Evolutionary conservation across 169 alveolate species (phyloP).

Genomic region (Plasmodium gonderi): DNA sequence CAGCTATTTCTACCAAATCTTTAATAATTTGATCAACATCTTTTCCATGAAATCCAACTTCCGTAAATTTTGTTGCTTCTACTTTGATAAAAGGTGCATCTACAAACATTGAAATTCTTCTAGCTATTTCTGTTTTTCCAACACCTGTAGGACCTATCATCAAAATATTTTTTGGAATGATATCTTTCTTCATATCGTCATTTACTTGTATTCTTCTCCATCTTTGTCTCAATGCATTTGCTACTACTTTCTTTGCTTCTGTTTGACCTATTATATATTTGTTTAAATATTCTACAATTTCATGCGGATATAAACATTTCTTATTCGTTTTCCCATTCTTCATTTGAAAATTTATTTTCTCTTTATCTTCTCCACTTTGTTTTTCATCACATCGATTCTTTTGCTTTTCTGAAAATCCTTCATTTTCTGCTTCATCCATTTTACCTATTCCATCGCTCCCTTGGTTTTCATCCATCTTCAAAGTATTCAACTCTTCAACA

Average conservation of each 20-base stretch:
- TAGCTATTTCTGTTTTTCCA: constrained; percentile 92
- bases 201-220: constrained; percentile 83
- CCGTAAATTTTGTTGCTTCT: constrained; percentile 94
- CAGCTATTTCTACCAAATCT: constrained; percentile 78
- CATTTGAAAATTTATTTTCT: constrained; percentile 7
- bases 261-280: constrained; percentile 87
- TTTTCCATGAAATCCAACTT: constrained; percentile 93
- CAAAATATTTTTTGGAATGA: constrained; percentile 89
- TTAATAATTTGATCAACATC: constrained; percentile 90
- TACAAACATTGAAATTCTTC: constrained; percentile 87
- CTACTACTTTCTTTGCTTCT: constrained; percentile 89
- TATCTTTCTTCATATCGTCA: constrained; percentile 81
- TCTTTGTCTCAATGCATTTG: constrained; percentile 86
- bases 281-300: constrained; percentile 80
- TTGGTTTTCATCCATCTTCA: not conserved
- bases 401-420: not conserved
- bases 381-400: not conserved
- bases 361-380: not conserved
- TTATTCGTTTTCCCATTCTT: constrained; percentile 2
- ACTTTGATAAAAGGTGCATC: constrained; percentile 92
- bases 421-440: not conserved
- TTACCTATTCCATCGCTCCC: not conserved
- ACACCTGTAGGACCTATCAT: constrained; percentile 92
- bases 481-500: not conserved
- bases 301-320: constrained; percentile 76